Evolutionary conservation across 2,329 filamentous ascomycete genomes (phyloP), one percentile per base, ranked within the genome.

Genomic region (Stenocarpella maydis): DNA sequence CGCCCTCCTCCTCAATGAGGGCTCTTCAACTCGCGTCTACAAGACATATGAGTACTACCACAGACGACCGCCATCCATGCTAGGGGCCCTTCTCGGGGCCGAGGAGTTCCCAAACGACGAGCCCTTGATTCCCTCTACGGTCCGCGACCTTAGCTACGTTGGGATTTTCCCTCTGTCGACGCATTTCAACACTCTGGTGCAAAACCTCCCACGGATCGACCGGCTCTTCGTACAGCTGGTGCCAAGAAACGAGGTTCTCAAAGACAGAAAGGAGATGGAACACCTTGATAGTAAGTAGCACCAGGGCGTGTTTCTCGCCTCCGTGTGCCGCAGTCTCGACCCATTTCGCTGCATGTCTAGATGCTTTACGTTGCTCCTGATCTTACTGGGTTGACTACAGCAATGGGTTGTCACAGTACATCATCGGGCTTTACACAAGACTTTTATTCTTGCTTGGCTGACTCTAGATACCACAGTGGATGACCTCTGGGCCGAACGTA

Each of bases 1-100:
- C 0, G 84, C 86, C 21, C 74, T 94, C 0, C 81, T 87, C 2
- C 86, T 94, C 72, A 95, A 95, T 76, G 92, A 95, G 80, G 91
- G 91, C 10, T 93, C 91, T 0, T 93, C 89, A 5, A 85, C 91
- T n/a, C 85, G 85, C 69, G 90, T 88, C 7, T 95, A 93, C 79
- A 86, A 86, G 55, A 89, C 87, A 4, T 91, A 93, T 76, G 90
- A 93, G 74, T 93, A 90, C 79, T 92, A 91, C 75, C 82, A 90
- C 43, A 88, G 88, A 53, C 82, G 84, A 1, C 86, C 91, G 8
- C 90, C 89, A 0, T 89, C 89, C 17, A 83, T 92, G 68, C 80
- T 92, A 1, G 82, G 83, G 26, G 82, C 85, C 15, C 78, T 89
- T 7, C 76, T 87, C 21, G 83, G 83, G 21, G 74, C 77, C 55